phyloP scores from a whole-genome alignment of 129 eudicot species.

The Lonicera japonica region DNA sequence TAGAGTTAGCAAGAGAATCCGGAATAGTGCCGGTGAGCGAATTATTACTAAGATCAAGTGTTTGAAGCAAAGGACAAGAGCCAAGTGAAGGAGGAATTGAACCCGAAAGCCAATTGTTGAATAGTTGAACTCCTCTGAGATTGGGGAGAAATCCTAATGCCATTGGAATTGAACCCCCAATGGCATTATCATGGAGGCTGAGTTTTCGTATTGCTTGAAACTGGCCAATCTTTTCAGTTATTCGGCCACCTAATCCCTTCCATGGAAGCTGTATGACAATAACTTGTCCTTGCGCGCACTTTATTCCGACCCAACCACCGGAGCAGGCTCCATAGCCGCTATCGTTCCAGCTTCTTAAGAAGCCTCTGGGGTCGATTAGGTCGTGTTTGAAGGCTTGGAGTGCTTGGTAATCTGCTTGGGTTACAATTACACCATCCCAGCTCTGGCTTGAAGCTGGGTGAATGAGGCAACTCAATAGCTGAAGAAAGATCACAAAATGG shows the following conservation, averaged over 20 bases:
- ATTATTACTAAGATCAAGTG: constrained; percentile 68
- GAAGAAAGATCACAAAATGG: constrained; percentile 9
- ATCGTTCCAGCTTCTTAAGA: constrained; percentile 79
- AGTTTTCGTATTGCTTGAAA: constrained; percentile 80
- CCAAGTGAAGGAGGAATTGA: constrained; percentile 74
- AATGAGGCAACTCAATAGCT: constrained; percentile 16
- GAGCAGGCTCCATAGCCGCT: constrained; percentile 90
- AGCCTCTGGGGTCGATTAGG: constrained; percentile 69
- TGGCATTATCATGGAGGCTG: constrained; percentile 68
- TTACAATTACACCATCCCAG: constrained; percentile 87
- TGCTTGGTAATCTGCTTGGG: constrained; percentile 58
- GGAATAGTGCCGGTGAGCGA: constrained; percentile 67
- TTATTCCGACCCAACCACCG: constrained; percentile 83
- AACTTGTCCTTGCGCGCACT: constrained; percentile 91
- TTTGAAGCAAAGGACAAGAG: constrained; percentile 63
- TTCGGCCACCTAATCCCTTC: constrained; percentile 70
- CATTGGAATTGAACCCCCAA: constrained; percentile 65
- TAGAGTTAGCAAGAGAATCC: constrained; percentile 46
- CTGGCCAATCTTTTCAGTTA: constrained; percentile 61
- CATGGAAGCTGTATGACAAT: constrained; percentile 89
- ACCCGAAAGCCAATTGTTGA: constrained; percentile 63
- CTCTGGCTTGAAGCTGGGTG: constrained; percentile 37
- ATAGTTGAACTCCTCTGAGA: constrained; percentile 75
- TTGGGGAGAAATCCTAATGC: constrained; percentile 60
- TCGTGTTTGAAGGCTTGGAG: constrained; percentile 66